Conservation (phyloP, 139 green algal species). For the Diplosphaera chodatii region DNA sequence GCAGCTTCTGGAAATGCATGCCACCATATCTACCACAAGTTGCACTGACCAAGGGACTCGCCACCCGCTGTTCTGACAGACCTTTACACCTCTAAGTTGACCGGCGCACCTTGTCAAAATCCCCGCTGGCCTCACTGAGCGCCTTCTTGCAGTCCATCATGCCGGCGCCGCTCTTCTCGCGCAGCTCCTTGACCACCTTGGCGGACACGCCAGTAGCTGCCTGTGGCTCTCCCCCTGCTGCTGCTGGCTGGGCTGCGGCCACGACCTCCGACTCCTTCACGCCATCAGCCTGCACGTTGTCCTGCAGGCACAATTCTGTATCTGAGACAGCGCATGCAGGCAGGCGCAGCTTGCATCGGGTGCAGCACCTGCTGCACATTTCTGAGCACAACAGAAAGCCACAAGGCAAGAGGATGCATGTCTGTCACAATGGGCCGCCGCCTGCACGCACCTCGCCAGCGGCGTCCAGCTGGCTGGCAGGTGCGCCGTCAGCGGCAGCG, state of each 20-base stretch:
- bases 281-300: background rate
- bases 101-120: constrained; percentile 75
- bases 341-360: too few species aligned
- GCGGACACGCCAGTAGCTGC: constrained; percentile 68
- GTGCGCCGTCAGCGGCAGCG: background rate
- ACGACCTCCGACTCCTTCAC: background rate
- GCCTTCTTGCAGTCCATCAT: constrained; percentile 99
- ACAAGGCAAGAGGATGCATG: too few species aligned
- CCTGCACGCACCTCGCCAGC: background rate
- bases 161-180: constrained; percentile 72
- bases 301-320: too few species aligned
- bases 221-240: background rate
- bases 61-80: too few species aligned
- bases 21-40: too few species aligned
- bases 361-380: too few species aligned
- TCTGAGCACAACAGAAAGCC: too few species aligned
- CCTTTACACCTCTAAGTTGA: too few species aligned
- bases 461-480: background rate
- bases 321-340: too few species aligned
- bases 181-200: constrained; percentile 78
- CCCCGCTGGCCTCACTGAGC: constrained; percentile 69
- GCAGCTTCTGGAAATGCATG: too few species aligned
- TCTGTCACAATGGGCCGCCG: too few species aligned
- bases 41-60: too few species aligned
- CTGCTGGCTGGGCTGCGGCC: background rate